phyloP scores from a whole-genome alignment of 345 rosid genomes.

The Cardamine chenopodiifolia region DNA sequence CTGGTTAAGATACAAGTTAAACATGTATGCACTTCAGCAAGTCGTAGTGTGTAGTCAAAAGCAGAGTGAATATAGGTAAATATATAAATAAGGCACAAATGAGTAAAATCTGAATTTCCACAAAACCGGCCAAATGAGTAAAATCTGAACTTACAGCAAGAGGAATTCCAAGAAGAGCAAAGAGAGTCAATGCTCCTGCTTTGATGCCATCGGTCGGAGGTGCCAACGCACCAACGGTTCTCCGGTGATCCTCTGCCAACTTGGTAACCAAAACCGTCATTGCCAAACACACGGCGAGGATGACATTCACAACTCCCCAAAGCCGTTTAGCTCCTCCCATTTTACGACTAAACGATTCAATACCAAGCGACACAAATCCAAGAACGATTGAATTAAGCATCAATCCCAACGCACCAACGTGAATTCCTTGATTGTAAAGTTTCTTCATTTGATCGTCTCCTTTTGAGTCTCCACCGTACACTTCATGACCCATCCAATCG shows the following conservation, averaged over 20 bases:
- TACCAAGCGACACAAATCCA: constrained; percentile 54
- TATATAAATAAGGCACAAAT: no score
- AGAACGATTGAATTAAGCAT: constrained; percentile 67
- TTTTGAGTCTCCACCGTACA: constrained; percentile 64
- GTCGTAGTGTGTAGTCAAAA: no score
- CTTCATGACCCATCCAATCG: constrained; percentile 89
- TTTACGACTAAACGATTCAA: constrained; percentile 46
- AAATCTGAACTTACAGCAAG: constrained; percentile 50
- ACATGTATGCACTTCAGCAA: no score
- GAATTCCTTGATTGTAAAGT: constrained; percentile 62
- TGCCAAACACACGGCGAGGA: constrained; percentile 56
- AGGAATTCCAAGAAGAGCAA: constrained; percentile 73
- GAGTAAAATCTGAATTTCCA: constrained; percentile 36
- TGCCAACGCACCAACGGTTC: neutral
- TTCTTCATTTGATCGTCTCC: constrained; percentile 33
- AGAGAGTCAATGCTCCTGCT: constrained; percentile 56
- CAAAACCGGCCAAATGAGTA: no score
- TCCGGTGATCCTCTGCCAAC: constrained; percentile 52
- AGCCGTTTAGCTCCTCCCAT: constrained; percentile 56
- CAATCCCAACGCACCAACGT: constrained; percentile 71
- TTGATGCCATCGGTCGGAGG: constrained; percentile 48
- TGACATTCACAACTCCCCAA: constrained; percentile 68
- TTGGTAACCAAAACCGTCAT: constrained; percentile 60
- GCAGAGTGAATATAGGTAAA: no score
- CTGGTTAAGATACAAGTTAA: no score